Evolutionary conservation across 768 basidiomycete genomes (phyloP), one percentile per base, ranked within the genome.

Genomic region (Daedaleopsis sinensis): DNA sequence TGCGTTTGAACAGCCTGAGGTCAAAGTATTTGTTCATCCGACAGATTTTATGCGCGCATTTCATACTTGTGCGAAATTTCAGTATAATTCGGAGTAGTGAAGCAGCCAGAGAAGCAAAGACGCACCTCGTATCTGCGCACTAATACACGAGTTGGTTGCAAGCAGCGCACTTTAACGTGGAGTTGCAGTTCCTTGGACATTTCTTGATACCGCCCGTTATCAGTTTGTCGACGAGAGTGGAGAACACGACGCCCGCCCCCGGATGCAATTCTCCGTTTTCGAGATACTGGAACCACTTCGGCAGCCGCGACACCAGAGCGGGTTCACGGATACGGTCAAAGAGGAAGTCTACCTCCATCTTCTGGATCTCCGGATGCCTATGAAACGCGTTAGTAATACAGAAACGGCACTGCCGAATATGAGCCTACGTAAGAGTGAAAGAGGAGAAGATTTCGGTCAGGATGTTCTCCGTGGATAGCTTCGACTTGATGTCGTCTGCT

Each of bases 401-500:
- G 37, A n/a, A 52, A 11, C 23, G 27, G 23, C 18, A 23, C 5
- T 4, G 23, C 12, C 6, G n/a, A 18, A 49, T 11, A 32, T 6
- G 35, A 35, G 50, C 59, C 7, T 23, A 62, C 65, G 18, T 46
- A 9, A 44, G 57, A 1, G 67, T 63, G 51, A 70, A 65, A 3
- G 55, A 46, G 1, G 68, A 67, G 50, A 70, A 70, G 5, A 71
- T 32, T 43, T 72, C 71, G 0, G 50, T 39, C 1, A 70, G 24
- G 23, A 71, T 67, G 54, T 68, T 72, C 8, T 62, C 48, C 2
- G 32, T 37, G 2, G 57, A 46, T 8, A 72, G 50, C 44, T 68
- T 57, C 3, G 46, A 48, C 44, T 48, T n/a, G 39, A 70, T 57
- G 48, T 66, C 63, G 1, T 61, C 49, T 11, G 52, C 18, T 1